These are phyloP conservation scores for Sclerotinia trifoliorum DNA, from an alignment of 2,329 filamentous ascomycete genomes.

Conservation along the genomic window DNA sequence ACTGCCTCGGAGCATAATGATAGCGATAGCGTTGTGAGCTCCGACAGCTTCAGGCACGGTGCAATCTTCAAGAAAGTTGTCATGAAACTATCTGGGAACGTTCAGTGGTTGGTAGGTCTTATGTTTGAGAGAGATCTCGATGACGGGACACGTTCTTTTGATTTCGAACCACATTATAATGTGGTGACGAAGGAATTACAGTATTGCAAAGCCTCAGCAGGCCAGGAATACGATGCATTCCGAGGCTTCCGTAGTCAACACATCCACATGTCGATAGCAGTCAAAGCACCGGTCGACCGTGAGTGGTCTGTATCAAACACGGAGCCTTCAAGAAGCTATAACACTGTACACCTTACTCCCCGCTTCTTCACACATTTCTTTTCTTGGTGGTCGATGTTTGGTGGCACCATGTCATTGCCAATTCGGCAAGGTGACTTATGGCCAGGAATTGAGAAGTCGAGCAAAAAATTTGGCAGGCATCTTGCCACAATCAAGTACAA, in stretches of 20 bases:
- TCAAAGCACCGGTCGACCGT: constrained; percentile 81
- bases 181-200: constrained; percentile 81
- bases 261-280: constrained; percentile 91
- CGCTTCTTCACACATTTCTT: constrained; percentile 99
- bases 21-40: constrained; percentile 54
- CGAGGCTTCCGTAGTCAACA: constrained; percentile 94
- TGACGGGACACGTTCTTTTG: constrained; percentile 71
- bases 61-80: constrained; percentile 97
- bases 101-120: constrained; percentile 86
- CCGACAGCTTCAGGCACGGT: constrained; percentile 64
- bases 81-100: constrained; percentile 97
- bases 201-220: constrained; percentile 59
- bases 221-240: constrained; percentile 81
- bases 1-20: constrained; percentile 52
- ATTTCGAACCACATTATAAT: constrained; percentile 90
- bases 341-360: constrained; percentile 90
- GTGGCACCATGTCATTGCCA: constrained; percentile 89
- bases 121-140: constrained; percentile 86
- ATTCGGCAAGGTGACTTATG: constrained; percentile 89
- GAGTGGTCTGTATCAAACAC: constrained; percentile 79
- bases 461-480: constrained; percentile 97
- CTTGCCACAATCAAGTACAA: constrained; percentile 99
- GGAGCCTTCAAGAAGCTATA: constrained; percentile 85
- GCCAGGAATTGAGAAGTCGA: constrained; percentile 91
- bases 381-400: constrained; percentile 96